Evolutionary conservation across 768 basidiomycete genomes (phyloP), one percentile per base, ranked within the genome.

Genomic region (Megacollybia marginata): DNA sequence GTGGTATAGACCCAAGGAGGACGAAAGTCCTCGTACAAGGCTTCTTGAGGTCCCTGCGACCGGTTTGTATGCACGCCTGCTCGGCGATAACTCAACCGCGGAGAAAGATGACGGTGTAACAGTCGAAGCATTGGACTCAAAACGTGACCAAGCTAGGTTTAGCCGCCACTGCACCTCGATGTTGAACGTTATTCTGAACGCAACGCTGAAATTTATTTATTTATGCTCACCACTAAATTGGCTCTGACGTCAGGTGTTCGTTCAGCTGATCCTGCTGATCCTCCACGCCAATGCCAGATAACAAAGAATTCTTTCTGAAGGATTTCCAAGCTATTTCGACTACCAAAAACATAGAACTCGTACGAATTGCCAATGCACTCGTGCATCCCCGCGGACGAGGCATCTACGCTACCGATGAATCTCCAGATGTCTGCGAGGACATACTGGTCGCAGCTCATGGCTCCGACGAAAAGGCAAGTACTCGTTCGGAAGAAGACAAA

Each of bases 1-100:
- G 68, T 63, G 34, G 69, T 67, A 57, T 82, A 83, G 36, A 82
- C 74, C 81, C 82, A 82, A 38, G 76, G 71, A 32, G 81, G 79
- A 47, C 82, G 71, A 56, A 78, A 76, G 58, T 83, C 82, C 16
- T 60, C 57, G 9, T 59, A 62, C 16, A 61, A 57, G 9, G 52
- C 48, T 44, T 46, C 46, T 5, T 15, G 54, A 28, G 9, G 15
- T 7, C 32, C 23, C 16, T 47, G 45, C 5, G 46, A n/a, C 34
- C 46, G 43, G 31, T 53, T 40, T 8, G 38, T 15, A 45, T 36
- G 28, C n/a, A 11, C 40, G n/a, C 40, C 43, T 51, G 19, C 45
- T 49, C 49, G 38, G 49, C 52, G 57, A 55, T 55, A 44, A 44
- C 38, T 11, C 31, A 46, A 23, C 23, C 23, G 6, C 23, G 13